Conservation (phyloP, 306 rosid species). For the Rosa persica region DNA sequence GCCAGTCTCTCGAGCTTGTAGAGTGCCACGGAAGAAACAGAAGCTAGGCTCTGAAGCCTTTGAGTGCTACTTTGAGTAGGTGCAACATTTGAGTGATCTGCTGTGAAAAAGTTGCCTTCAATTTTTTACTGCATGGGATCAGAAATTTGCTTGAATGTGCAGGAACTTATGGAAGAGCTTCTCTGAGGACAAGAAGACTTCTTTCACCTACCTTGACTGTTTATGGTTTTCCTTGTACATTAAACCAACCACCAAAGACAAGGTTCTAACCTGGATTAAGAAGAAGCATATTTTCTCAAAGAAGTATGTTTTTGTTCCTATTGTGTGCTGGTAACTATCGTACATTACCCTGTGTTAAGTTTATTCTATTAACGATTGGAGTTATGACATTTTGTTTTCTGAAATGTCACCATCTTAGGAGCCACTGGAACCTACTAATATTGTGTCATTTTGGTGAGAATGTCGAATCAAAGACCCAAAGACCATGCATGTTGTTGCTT, state of each 20-base stretch:
- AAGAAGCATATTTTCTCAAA: conserved; percentile 59
- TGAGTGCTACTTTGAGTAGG: conserved; percentile 56
- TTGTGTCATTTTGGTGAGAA: conserved; percentile 71
- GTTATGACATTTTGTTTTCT: conserved; percentile 16
- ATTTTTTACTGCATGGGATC: conserved; percentile 20
- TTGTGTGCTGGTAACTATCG: conserved; percentile 68
- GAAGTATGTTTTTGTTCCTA: conserved; percentile 80
- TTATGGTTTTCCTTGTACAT: conserved; percentile 65
- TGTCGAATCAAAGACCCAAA: conserved; percentile 37
- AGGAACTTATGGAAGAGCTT: conserved; percentile 68
- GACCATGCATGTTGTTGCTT: conserved; percentile 71
- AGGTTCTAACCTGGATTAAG: conserved; percentile 73
- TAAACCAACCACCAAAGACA: conserved; percentile 33
- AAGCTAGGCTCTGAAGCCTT: conserved; percentile 52
- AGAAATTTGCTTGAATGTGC: conserved; percentile 30
- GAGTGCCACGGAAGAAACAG: conserved; percentile 22
- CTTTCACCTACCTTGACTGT: conserved; percentile 58
- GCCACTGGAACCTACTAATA: conserved; percentile 79
- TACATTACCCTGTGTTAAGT: not conserved
- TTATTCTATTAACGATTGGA: conserved; percentile 7
- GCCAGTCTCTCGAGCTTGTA: conserved; percentile 5
- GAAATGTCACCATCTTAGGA: conserved; percentile 45
- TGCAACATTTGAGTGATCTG: conserved; percentile 19
- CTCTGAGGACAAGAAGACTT: conserved; percentile 53
- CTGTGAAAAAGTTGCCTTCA: conserved; percentile 4